Percentiles rank a stretch among this genome's conserved stretches.
These are phyloP conservation scores for Asparagopsis taxiformis DNA, from an alignment of 31 red algal species.

Conservation along the genomic window DNA sequence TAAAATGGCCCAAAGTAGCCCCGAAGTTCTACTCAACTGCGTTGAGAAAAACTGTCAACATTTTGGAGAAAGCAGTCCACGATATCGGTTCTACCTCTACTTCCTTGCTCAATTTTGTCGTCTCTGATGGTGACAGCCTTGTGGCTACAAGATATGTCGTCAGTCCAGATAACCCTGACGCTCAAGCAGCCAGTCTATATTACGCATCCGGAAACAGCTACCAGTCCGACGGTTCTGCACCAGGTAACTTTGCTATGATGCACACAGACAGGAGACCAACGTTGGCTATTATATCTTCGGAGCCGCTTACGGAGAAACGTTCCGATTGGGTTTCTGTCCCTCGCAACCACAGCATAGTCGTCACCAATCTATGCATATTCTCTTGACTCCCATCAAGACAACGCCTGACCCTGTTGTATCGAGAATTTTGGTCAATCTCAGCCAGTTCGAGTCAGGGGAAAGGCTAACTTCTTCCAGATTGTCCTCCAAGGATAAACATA, in stretches of 20 bases:
- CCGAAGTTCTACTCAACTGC: conserved; percentile 42
- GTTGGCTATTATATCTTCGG: conserved; percentile 75
- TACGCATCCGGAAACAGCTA: conserved; percentile 74
- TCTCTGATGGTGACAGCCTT: conserved; percentile 72
- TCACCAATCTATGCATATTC: conserved; percentile 75
- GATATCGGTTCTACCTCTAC: conserved; percentile 41
- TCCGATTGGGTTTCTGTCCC: conserved; percentile 81
- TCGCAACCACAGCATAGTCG: conserved; percentile 57
- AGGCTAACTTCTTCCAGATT: too few relatives aligned
- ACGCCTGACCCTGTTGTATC: conserved; percentile 29
- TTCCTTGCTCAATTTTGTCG: conserved; percentile 88
- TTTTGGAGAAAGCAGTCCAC: conserved; percentile 23
- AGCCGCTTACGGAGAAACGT: conserved; percentile 78
- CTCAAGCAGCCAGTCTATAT: conserved; percentile 70
- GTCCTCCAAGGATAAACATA: too few relatives aligned
- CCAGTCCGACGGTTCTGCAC: conserved; percentile 48
- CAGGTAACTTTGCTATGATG: conserved; percentile 73
- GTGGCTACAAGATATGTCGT: conserved; percentile 71
- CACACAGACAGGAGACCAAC: conserved; percentile 66
- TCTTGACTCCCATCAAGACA: conserved; percentile 35
- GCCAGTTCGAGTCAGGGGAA: not conserved
- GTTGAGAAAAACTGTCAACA: conserved; percentile 55
- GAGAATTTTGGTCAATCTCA: conserved; percentile 35
- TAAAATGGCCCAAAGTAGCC: conserved; percentile 34
- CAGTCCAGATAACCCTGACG: conserved; percentile 32